phyloP scores from a whole-genome alignment of 2,329 filamentous ascomycete genomes.

The Botryotinia calthae region DNA sequence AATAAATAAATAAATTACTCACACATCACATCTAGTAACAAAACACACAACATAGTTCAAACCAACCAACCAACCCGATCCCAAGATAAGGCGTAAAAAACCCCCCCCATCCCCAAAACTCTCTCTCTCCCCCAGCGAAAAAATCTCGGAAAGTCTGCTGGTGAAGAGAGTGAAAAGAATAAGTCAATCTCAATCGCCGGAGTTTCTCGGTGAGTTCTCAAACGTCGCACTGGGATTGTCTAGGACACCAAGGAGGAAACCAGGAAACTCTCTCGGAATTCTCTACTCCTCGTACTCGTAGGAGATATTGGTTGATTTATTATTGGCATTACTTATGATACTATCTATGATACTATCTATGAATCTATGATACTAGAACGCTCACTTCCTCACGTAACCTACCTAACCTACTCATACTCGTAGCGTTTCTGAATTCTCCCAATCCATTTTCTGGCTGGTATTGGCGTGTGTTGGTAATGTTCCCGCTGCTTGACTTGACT shows the following conservation, averaged over 20 bases:
- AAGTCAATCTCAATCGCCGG: background rate
- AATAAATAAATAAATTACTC: too few species aligned
- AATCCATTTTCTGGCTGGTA: background rate
- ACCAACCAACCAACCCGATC: too few species aligned
- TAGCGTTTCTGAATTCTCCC: background rate
- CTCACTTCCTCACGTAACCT: too few species aligned
- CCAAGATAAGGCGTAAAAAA: too few species aligned
- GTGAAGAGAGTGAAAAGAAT: background rate
- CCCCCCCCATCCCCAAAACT: too few species aligned
- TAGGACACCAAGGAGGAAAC: background rate
- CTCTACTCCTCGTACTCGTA: too few species aligned
- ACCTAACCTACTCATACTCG: background rate
- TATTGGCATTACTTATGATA: background rate
- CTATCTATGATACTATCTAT: background rate
- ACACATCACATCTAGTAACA: too few species aligned
- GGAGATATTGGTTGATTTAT: background rate
- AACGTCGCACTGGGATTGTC: background rate
- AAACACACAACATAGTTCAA: too few species aligned
- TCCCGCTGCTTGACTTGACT: background rate
- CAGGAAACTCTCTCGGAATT: too few species aligned
- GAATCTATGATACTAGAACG: too few species aligned
- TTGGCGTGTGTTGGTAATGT: too few species aligned
- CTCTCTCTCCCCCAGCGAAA: background rate
- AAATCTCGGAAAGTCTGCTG: conserved; percentile 3
- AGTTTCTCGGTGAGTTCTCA: background rate